A percentile compares a stretch with the other conserved stretches of the same genome.
These are phyloP conservation scores for Sonneratia caseolaris DNA, from an alignment of 345 rosid species.

Conservation along the genomic window DNA sequence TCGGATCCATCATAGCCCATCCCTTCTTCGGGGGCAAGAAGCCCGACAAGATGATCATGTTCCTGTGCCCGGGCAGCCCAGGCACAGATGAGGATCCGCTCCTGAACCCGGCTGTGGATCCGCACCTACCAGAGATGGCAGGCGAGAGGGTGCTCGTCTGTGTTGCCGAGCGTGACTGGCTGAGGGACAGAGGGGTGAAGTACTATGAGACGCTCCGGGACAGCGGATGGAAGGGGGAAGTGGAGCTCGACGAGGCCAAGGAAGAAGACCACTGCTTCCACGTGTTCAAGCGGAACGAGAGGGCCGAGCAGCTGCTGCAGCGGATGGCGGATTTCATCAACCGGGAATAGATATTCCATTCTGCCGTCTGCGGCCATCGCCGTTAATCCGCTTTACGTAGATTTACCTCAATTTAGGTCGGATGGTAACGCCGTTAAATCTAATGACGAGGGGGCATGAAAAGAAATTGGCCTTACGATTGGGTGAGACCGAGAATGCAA, in stretches of 20 bases:
- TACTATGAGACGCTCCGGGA: conserved; percentile 20
- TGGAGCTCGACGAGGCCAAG: conserved; percentile 17
- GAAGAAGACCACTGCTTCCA: conserved; percentile 35
- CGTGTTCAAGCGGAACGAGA: conserved; percentile 14
- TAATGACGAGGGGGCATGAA: background rate
- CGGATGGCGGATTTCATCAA: conserved; percentile 26
- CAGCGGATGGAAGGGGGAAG: conserved; percentile 25
- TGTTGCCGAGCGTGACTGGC: conserved; percentile 30
- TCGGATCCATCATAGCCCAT: conserved; percentile 28
- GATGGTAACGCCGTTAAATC: background rate
- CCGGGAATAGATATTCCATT: conserved; percentile 1
- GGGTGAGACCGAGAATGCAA: no score
- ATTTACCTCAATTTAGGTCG: background rate
- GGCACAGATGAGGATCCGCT: conserved; percentile 23
- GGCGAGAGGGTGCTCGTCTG: conserved; percentile 28
- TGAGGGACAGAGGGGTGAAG: conserved; percentile 21
- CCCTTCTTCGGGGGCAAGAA: conserved; percentile 35
- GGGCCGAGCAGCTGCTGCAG: conserved; percentile 18
- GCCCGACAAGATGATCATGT: conserved; percentile 22
- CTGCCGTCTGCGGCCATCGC: background rate
- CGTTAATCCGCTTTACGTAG: background rate
- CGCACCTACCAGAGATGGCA: conserved; percentile 20
- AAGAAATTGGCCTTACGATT: no score
- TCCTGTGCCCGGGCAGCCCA: conserved; percentile 21
- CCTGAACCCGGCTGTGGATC: conserved; percentile 25